Evolutionary conservation across 306 rosid genomes (phyloP), one percentile per base, ranked within the genome.

Genomic region (Vicia sativa): DNA sequence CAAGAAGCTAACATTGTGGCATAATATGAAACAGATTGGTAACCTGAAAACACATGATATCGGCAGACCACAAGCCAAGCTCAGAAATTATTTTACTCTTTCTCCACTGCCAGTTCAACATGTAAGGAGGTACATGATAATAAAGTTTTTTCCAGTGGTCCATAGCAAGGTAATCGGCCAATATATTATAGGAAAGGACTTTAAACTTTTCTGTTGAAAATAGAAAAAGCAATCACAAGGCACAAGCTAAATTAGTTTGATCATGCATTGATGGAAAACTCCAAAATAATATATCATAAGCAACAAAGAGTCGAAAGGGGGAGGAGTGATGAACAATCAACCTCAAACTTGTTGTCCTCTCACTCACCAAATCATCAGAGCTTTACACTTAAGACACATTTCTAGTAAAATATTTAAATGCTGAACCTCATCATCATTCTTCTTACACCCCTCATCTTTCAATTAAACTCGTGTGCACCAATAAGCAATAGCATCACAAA

Each of bases 41-140:
- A 75, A 93, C 99, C 99, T 93, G 97, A 67, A 93, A 74, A 81
- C 99, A 93, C 91, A 93, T 79, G 72, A 93, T 81, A 70, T 93
- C 97, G 11, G 97, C 79, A 42, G 97, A 86, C 97, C 99, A 93
- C 70, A 80, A 76, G 58, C 96, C 87, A 49, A 90, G 87, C 85
- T 93, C 99, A 74, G 84, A 85, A 49, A 80, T 6, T 68, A 93
- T 68, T 9, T 67, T 88, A 9, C 60, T 74, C 81, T 93, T 90
- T 77, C 96, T 88, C 91, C 99, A 79, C 26, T 82, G 83, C 97
- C 99, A 93, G 42, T 85, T 87, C 87, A 93, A 60, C 73, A 88
- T 77, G 66, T 84, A 25, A 35, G 0, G 62, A 28, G 96, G 99
- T 69, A 93, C 78, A 70, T 90, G 96, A 79, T 13, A 73, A 86